Conservation (phyloP, 2,329 filamentous ascomycete genomes). For the Calonectria multiphialidica region DNA sequence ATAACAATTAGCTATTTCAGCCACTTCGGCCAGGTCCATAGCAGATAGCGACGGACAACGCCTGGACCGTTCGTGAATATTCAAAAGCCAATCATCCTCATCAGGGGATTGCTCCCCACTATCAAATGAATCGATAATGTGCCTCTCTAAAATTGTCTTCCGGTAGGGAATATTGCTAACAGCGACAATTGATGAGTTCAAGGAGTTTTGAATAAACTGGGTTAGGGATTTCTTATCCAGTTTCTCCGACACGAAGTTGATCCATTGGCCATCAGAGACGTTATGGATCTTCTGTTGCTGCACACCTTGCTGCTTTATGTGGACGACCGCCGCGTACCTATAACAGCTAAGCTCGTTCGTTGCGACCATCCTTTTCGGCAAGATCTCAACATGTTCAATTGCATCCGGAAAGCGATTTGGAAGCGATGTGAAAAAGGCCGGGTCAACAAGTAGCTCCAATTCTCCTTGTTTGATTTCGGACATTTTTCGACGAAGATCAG, state of each 20-base stretch:
- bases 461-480: constrained; percentile 19
- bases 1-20: constrained; percentile 54
- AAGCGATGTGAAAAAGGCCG: background rate
- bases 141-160: background rate
- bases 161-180: background rate
- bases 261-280: background rate
- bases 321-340: background rate
- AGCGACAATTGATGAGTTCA: background rate
- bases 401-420: background rate
- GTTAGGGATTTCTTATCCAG: background rate
- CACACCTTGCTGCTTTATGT: background rate
- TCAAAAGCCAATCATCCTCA: constrained; percentile 24
- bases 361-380: background rate
- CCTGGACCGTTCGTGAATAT: background rate
- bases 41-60: constrained; percentile 14
- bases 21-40: constrained; percentile 36
- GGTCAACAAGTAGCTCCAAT: background rate
- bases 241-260: background rate
- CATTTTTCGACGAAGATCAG: constrained; percentile 16
- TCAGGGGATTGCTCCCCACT: background rate
- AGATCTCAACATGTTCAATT: background rate
- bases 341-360: background rate
- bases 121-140: constrained; percentile 27
- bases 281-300: background rate
- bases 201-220: background rate